phyloP scores from a whole-genome alignment of 108 stramenopile species.

The Fistulifera solaris region DNA sequence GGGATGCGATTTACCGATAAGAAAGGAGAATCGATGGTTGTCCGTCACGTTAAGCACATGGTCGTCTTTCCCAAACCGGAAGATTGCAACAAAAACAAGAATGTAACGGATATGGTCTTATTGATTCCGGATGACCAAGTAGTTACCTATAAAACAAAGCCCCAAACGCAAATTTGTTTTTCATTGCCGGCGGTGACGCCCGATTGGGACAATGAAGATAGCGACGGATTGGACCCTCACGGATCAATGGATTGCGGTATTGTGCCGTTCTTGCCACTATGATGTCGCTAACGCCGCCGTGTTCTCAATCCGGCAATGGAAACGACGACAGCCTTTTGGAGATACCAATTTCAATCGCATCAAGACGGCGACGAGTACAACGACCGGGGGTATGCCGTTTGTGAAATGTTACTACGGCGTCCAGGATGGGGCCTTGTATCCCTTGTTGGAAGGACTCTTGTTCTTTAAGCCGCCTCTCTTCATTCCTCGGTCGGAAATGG shows the following conservation, averaged over 20 bases:
- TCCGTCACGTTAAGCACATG: background rate
- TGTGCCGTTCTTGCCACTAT: background rate
- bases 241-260: constrained; percentile 1
- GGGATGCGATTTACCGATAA: too few relatives aligned
- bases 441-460: constrained; percentile 62
- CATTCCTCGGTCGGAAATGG: constrained; percentile 38
- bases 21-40: background rate
- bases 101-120: background rate
- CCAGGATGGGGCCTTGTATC: constrained; percentile 68
- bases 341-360: constrained; percentile 27
- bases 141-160: background rate
- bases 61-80: constrained; percentile 1
- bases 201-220: background rate
- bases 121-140: background rate
- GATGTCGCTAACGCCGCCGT: background rate
- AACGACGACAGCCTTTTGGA: background rate
- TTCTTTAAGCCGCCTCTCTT: constrained; percentile 80
- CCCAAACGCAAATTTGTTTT: background rate
- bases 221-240: background rate
- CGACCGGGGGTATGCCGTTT: constrained; percentile 67
- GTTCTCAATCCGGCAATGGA: background rate
- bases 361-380: constrained; percentile 31
- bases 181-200: background rate
- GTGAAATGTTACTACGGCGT: constrained; percentile 67
- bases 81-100: background rate